Base-by-base conservation (phyloP, 1,139 yeast species). In the Diutina sp. region DNA sequence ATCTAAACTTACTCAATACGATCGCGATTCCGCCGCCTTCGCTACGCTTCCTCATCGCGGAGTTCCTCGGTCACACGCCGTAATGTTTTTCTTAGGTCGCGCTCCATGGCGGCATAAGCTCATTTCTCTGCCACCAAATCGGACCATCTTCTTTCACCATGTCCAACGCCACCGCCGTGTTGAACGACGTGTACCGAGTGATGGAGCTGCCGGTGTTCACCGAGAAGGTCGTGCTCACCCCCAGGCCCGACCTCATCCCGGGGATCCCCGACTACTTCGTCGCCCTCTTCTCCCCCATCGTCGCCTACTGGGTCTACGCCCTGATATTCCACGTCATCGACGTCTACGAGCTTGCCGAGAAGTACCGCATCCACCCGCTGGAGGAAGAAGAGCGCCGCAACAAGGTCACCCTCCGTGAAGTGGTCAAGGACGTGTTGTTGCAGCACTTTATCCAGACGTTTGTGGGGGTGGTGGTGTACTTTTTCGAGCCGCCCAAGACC, bases 341-440 rank as follows among this genome's bases (percentile, higher is more conserved):
- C 67, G 79, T 78, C 53, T 81, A 79, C 62, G 80, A 89, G 66
- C 71, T 89, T 62, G 89, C 93, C 50, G 96, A 88, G 64, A 74
- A 79, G 67, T 90, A 88, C 71, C 77, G 98, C 61, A 89, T 93
- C 57, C 99, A 93, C 68, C 93, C 98, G 21, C 84, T 91, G 54
- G 95, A 86, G 63, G 98, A 91, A 67, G 90, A 90, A 58, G 66
- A 76, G 54, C 68, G 79, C 56, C 79, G 95, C 62, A 93, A 93
- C 69, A 87, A 83, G 66, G 97, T 90, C 14, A 69, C 88, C 0
- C 70, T 84, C 57, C 57, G 64, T 9, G 87, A 86, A 57, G 98
- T 93, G 14, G 65, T 93, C 28, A 76, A 80, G 61, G 97, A 93
- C 62, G 99, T 93, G 55, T 63, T 89, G 8, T 65, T 87, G 45